phyloP scores from a whole-genome alignment of 352 stramenopile species.

The Plasmopara halstedii region DNA sequence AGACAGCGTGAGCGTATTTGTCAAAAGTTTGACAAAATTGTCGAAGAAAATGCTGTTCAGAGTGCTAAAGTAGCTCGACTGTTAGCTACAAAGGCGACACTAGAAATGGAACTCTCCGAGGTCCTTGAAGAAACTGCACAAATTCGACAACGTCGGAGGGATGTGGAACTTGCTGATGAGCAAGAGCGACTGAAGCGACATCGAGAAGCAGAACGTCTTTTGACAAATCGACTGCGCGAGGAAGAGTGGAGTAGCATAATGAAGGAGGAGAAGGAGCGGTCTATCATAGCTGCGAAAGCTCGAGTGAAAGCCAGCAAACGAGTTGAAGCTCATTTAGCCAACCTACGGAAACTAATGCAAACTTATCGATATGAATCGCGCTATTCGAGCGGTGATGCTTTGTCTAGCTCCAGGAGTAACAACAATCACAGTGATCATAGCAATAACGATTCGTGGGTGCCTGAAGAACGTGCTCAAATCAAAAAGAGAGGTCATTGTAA shows the following conservation, averaged over 20 bases:
- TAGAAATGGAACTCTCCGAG: conserved; percentile 28
- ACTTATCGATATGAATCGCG: conserved; percentile 13
- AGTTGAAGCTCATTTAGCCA: conserved; percentile 20
- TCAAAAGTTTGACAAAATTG: conserved; percentile 14
- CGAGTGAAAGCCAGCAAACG: conserved; percentile 40
- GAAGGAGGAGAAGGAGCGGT: conserved; percentile 40
- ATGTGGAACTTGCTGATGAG: conserved; percentile 38
- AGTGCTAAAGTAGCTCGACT: conserved; percentile 20
- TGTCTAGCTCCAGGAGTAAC: conserved; percentile 1
- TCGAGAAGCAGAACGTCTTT: conserved; percentile 37
- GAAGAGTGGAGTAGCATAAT: conserved; percentile 47
- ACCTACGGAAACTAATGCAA: conserved; percentile 29
- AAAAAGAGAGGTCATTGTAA: conserved; percentile 4
- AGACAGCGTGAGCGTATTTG: conserved; percentile 21
- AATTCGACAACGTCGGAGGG: conserved; percentile 23
- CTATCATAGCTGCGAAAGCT: conserved; percentile 34
- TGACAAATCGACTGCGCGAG: conserved; percentile 32
- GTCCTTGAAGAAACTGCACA: conserved; percentile 17
- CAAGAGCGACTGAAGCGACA: conserved; percentile 35
- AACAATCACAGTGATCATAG: conserved; percentile 16
- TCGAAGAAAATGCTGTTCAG: conserved; percentile 11
- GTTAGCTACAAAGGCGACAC: conserved; percentile 17
- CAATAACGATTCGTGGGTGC: conserved; percentile 5
- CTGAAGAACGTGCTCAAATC: neutral
- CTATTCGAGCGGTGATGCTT: conserved; percentile 3